phyloP scores from a whole-genome alignment of 495 filamentous ascomycete species.

The Aspergillus nanangensis region DNA sequence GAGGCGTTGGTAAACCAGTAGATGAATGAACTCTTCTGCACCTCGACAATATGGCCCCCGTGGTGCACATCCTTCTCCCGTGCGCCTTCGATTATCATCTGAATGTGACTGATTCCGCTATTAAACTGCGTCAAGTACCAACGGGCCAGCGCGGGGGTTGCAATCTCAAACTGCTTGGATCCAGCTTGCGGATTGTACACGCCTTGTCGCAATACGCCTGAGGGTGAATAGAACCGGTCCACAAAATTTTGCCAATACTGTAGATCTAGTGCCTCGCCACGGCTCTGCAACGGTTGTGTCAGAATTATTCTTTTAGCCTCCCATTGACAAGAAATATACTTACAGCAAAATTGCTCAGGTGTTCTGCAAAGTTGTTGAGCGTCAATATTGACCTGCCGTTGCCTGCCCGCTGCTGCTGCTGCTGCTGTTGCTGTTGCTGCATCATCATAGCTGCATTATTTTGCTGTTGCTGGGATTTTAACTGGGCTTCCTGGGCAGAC shows the following conservation, averaged over 20 bases:
- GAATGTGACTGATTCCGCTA: conserved; percentile 75
- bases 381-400: conserved; percentile 57
- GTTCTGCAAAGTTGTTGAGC: conserved; percentile 66
- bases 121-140: conserved; percentile 81
- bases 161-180: conserved; percentile 73
- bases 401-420: too few relatives aligned
- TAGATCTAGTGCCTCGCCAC: conserved; percentile 56
- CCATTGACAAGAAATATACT: conserved; percentile 17
- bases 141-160: conserved; percentile 66
- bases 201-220: conserved; percentile 63
- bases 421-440: conserved; percentile 50
- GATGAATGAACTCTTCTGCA: conserved; percentile 56
- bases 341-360: conserved; percentile 62
- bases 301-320: conserved; percentile 8
- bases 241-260: conserved; percentile 73
- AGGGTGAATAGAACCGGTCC: conserved; percentile 66
- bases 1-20: conserved; percentile 71
- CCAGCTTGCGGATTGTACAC: conserved; percentile 47
- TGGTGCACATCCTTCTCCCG: conserved; percentile 53
- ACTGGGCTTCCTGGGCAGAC: conserved; percentile 36
- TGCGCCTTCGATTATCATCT: conserved; percentile 61
- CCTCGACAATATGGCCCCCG: conserved; percentile 62
- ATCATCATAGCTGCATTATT: conserved; percentile 40
- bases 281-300: conserved; percentile 38
- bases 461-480: conserved; percentile 42